A percentile compares a stretch with the other conserved stretches of the same genome.
phyloP scores from a whole-genome alignment of 371 early-diverging fungal species.

The Basidiobolus meristosporus region DNA sequence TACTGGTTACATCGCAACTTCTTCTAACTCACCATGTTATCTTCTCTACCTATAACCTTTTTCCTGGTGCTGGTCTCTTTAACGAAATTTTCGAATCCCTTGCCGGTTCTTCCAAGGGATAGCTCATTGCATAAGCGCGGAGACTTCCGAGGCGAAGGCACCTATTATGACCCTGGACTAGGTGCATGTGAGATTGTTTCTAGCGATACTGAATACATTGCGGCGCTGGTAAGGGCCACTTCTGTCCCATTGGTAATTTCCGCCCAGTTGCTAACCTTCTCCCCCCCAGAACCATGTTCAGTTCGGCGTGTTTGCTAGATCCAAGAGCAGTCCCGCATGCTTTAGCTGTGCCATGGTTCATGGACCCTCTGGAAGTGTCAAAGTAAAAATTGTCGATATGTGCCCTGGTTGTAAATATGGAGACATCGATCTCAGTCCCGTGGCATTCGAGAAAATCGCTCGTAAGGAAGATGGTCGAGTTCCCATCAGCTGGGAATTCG shows the following conservation, averaged over 20 bases:
- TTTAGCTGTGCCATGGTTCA: neutral
- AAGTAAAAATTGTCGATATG: neutral
- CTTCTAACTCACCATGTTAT: too few species aligned
- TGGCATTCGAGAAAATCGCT: slow-evolving; percentile 30
- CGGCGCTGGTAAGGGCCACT: neutral
- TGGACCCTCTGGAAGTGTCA: neutral
- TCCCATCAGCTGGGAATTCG: slow-evolving; percentile 16
- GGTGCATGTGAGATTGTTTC: neutral
- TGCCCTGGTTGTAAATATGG: slow-evolving; percentile 35
- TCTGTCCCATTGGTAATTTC: too few species aligned
- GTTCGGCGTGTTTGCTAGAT: neutral
- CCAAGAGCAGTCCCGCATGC: neutral
- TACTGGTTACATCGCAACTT: too few species aligned
- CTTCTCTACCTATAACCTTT: too few species aligned
- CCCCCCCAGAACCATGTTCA: neutral
- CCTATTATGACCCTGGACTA: neutral
- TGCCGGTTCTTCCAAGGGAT: too few species aligned
- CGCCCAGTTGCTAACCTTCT: too few species aligned
- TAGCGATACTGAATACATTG: neutral
- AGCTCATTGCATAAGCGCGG: too few species aligned
- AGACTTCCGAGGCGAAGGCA: neutral
- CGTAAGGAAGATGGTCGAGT: slow-evolving; percentile 21
- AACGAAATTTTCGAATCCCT: too few species aligned
- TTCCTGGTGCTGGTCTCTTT: too few species aligned
- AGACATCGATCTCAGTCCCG: slow-evolving; percentile 28